A percentile compares a stretch with the other conserved stretches of the same genome.
Evolutionary conservation across 768 basidiomycete species (phyloP).

Genomic region (Solioccasus polychromus): DNA sequence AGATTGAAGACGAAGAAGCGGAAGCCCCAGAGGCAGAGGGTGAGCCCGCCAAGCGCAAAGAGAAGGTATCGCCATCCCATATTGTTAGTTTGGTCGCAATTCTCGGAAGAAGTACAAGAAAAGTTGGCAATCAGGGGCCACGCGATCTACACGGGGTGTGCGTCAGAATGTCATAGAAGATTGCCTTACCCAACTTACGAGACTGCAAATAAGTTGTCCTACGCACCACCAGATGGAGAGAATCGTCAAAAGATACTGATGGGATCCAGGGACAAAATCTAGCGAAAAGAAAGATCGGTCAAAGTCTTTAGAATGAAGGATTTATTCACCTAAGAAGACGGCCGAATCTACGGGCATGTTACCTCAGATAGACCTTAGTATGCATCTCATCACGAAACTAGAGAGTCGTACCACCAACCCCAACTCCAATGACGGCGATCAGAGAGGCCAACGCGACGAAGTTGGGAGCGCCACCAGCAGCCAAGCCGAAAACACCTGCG

Average conservation of each 20-base stretch:
- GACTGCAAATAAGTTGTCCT: conserved; percentile 49
- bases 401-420: conserved; percentile 41
- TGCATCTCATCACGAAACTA: neutral
- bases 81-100: conserved; percentile 44
- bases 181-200: conserved; percentile 30
- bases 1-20: conserved; percentile 53
- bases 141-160: conserved; percentile 40
- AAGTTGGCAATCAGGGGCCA: conserved; percentile 59
- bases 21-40: conserved; percentile 49
- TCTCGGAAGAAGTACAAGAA: conserved; percentile 39
- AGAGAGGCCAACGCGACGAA: conserved; percentile 50
- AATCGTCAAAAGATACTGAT: conserved; percentile 58
- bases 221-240: conserved; percentile 60
- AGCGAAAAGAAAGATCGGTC: conserved; percentile 12
- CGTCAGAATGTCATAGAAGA: neutral
- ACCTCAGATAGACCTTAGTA: conserved; percentile 23
- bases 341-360: conserved; percentile 57
- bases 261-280: conserved; percentile 51
- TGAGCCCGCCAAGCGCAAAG: conserved; percentile 51
- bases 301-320: neutral
- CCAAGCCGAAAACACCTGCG: conserved; percentile 50
- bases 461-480: conserved; percentile 44
- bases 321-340: conserved; percentile 43
- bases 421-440: conserved; percentile 43
- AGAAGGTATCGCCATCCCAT: conserved; percentile 68